These are phyloP conservation scores for Apiospora kogelbergensis DNA, from an alignment of 2,329 filamentous ascomycete genomes.

Conservation along the genomic window DNA sequence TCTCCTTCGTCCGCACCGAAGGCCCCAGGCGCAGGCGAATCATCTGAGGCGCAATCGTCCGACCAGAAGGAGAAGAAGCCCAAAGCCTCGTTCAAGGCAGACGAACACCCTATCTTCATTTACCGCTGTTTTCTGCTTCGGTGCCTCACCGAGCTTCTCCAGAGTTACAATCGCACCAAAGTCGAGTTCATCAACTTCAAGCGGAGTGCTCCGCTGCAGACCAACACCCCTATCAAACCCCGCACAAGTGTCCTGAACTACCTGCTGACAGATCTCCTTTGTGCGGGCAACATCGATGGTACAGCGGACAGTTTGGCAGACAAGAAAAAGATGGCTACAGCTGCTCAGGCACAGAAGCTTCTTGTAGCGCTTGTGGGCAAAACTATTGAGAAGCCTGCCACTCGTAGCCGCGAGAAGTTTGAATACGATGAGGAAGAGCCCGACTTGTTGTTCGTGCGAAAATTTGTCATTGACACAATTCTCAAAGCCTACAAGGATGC, in stretches of 20 bases:
- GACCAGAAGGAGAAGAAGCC: conserved; percentile 62
- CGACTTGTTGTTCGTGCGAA: conserved; percentile 87
- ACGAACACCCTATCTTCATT: conserved; percentile 93
- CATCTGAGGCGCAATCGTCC: conserved; percentile 20
- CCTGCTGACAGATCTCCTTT: conserved; percentile 76
- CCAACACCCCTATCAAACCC: conserved; percentile 88
- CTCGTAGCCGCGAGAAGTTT: conserved; percentile 56
- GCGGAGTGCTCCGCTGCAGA: conserved; percentile 79
- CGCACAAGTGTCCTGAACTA: conserved; percentile 93
- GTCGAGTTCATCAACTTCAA: conserved; percentile 99
- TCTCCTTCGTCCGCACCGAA: conserved; percentile 24
- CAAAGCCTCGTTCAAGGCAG: conserved; percentile 81
- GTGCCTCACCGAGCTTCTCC: conserved; percentile 85
- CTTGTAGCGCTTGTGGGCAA: conserved; percentile 85
- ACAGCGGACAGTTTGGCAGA: conserved; percentile 72
- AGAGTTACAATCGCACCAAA: conserved; percentile 92
- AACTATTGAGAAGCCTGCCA: conserved; percentile 73
- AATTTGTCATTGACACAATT: conserved; percentile 91
- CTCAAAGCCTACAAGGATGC: conserved; percentile 91
- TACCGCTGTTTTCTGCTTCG: conserved; percentile 95
- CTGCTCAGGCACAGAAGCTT: conserved; percentile 81
- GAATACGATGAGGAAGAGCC: conserved; percentile 78
- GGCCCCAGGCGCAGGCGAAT: conserved; percentile 19
- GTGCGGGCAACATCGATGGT: conserved; percentile 59
- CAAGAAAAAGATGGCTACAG: conserved; percentile 85